Base-by-base conservation (phyloP, 1,139 yeast genomes). In the Eremothecium coryli region DNA sequence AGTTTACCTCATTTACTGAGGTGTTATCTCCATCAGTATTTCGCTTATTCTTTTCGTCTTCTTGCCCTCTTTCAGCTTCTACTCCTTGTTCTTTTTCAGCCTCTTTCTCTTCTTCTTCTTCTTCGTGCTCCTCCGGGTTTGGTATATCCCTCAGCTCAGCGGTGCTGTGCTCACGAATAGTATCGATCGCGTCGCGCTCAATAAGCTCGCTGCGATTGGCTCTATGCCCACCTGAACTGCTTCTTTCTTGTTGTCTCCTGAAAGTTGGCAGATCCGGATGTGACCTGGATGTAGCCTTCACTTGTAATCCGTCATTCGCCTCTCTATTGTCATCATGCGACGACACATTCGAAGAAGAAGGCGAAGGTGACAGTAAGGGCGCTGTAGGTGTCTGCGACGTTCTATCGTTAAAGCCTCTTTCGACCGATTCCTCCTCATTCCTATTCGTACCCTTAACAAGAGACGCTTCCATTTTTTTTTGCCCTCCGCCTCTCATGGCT, bases 11-110 rank as follows among this genome's bases (percentile, higher is more conserved):
- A 9, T 36, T 36, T 18, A 26, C 26, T n/a, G 28, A 12, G 28
- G 16, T 15, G 28, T 11, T 12, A 12, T 25, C 28, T 11, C 16
- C 16, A 8, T 29, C 35, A 11, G 14, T 29, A 12, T n/a, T 18
- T 25, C 14, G 22, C 20, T 16, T 10, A 18, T 25, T 17, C 20
- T 31, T 11, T 20, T 22, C 13, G 28, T 20, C 11, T 25, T 18
- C 11, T 30, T 31, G 10, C 31, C 37, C 11, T 32, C 17, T 23
- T 23, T 35, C 13, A 7, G 38, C 38, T 26, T 36, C 36, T 22
- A 43, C 29, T 11, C 43, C 42, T 21, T 41, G 38, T 18, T 42
- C 49, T 27, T 42, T 49, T 26, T 40, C 50, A n/a, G 42, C 44
- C 16, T 41, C 41, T 12, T 29, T 35, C 12, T 43, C 45, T 24